These are phyloP conservation scores for Thielaviopsis cerberus DNA, from an alignment of 2,329 filamentous ascomycete genomes.

Conservation along the genomic window DNA sequence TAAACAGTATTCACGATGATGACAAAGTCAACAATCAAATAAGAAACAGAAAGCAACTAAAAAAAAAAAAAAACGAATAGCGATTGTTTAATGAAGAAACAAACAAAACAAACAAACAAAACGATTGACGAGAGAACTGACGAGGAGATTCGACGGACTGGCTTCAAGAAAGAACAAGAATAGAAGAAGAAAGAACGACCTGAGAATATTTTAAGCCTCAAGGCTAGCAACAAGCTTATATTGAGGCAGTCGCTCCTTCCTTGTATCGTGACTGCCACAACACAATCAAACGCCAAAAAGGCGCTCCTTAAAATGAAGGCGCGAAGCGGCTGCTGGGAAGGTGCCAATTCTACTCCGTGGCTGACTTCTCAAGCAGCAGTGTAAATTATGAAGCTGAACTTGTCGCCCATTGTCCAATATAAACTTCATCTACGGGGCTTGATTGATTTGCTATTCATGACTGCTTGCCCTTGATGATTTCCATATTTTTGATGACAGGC, in stretches of 20 bases:
- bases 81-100: neutral
- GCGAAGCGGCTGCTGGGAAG: neutral
- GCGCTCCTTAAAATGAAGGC: neutral
- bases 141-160: neutral
- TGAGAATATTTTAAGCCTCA: neutral
- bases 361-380: neutral
- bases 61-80: neutral
- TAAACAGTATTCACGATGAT: neutral
- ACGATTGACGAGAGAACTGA: neutral
- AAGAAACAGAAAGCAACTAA: neutral
- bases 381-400: neutral
- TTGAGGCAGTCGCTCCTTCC: neutral
- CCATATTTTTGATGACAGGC: neutral
- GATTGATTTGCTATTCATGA: too few species aligned
- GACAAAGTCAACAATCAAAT: neutral
- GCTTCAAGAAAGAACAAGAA: neutral
- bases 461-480: too few species aligned
- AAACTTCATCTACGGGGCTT: too few species aligned
- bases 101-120: neutral
- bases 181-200: neutral
- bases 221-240: neutral
- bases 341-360: neutral
- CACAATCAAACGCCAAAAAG: neutral
- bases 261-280: neutral
- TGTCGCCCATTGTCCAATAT: too few species aligned